Evolutionary conservation across 148 eudicot genomes (phyloP).

Genomic region (Rhododendron griersonianum): DNA sequence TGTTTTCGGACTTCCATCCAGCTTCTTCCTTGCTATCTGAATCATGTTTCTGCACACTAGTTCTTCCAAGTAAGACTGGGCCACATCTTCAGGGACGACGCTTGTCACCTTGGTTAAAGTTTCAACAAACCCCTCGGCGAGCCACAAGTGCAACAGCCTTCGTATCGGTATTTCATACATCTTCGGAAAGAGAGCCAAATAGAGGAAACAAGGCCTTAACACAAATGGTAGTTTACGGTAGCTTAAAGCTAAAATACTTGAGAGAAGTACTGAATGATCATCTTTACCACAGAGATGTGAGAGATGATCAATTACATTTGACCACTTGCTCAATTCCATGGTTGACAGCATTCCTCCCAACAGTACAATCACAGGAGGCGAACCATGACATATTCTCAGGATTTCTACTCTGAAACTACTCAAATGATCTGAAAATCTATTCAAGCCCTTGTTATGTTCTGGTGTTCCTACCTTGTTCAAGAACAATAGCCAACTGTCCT

Average conservation of each 20-base stretch:
- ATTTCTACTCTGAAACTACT: not conserved
- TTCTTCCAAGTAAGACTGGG: constrained; percentile 29
- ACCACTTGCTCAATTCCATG: not conserved
- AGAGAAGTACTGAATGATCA: not conserved
- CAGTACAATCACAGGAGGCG: not conserved
- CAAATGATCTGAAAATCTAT: not conserved
- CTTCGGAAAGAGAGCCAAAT: constrained; percentile 43
- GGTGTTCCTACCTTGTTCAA: not conserved
- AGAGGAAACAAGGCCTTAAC: constrained; percentile 39
- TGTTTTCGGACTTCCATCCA: constrained; percentile 21
- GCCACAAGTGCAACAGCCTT: constrained; percentile 40
- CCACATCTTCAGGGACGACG: constrained; percentile 20
- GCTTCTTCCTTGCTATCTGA: constrained; percentile 28
- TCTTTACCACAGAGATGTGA: not conserved
- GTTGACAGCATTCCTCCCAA: not conserved
- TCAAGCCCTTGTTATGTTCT: not conserved
- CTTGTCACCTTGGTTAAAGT: not conserved
- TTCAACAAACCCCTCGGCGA: constrained; percentile 48
- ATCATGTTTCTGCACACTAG: constrained; percentile 38
- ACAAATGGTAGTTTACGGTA: constrained; percentile 33
- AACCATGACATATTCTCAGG: not conserved
- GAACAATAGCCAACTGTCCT: not conserved
- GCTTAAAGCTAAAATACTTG: constrained; percentile 23
- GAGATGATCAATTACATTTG: not conserved
- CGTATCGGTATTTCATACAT: constrained; percentile 31